Evolutionary conservation across 805 yeast genomes (phyloP).

Genomic region (Wickerhamiella qilinensis): DNA sequence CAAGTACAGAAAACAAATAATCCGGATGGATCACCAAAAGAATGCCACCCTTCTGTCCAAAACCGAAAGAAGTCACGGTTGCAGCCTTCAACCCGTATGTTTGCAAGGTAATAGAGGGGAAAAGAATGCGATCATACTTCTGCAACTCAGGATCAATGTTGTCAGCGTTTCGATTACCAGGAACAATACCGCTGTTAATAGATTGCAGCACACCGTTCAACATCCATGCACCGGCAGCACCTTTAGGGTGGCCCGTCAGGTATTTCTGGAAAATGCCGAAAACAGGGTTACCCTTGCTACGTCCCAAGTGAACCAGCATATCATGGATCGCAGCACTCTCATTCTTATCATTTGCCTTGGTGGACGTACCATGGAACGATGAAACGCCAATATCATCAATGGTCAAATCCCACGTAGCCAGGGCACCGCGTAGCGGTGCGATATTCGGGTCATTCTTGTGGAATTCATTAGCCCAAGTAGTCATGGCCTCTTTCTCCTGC

Average conservation of each 20-base stretch:
- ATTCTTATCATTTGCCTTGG: slow-evolving; percentile 96
- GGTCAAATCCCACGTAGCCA: slow-evolving; percentile 84
- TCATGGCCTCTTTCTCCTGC: slow-evolving; percentile 78
- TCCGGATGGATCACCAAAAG: slow-evolving; percentile 86
- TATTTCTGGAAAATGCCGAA: slow-evolving; percentile 97
- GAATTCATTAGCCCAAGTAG: slow-evolving; percentile 92
- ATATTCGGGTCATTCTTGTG: slow-evolving; percentile 81
- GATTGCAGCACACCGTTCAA: slow-evolving; percentile 94
- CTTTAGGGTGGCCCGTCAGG: slow-evolving; percentile 99
- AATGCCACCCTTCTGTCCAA: slow-evolving; percentile 99
- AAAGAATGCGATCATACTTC: slow-evolving; percentile 74
- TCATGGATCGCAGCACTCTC: slow-evolving; percentile 81
- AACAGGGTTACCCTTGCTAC: slow-evolving; percentile 95
- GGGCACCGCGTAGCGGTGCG: slow-evolving; percentile 92
- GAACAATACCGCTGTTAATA: slow-evolving; percentile 81
- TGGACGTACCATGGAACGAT: slow-evolving; percentile 98
- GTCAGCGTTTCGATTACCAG: slow-evolving; percentile 98
- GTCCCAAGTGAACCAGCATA: slow-evolving; percentile 91
- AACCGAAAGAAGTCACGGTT: slow-evolving; percentile 93
- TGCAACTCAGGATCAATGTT: slow-evolving; percentile 75
- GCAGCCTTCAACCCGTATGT: slow-evolving; percentile 97
- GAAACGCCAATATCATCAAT: slow-evolving; percentile 93
- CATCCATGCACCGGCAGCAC: slow-evolving; percentile 99
- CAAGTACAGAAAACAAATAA: slow-evolving; percentile 74
- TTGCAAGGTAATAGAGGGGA: slow-evolving; percentile 83